Conservation (phyloP, 805 yeast species). For the Kluyveromyces starmeri region DNA sequence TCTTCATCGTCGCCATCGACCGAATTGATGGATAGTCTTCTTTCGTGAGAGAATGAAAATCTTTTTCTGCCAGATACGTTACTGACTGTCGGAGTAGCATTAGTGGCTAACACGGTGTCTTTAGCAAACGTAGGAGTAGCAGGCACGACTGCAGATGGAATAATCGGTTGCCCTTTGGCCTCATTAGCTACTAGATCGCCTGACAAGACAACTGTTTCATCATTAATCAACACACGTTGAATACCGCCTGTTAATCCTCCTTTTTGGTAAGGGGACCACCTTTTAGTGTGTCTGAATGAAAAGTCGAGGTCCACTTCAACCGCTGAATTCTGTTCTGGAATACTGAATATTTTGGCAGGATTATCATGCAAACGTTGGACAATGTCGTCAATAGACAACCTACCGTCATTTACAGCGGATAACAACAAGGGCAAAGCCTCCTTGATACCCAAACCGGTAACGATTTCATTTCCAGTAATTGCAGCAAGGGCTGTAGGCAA, state of each 20-base stretch:
- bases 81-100: slow-evolving; percentile 34
- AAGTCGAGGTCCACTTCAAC: slow-evolving; percentile 77
- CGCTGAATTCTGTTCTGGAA: slow-evolving; percentile 69
- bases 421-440: slow-evolving; percentile 78
- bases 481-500: slow-evolving; percentile 66
- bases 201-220: slow-evolving; percentile 75
- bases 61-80: slow-evolving; percentile 31
- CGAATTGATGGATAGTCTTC: slow-evolving; percentile 30
- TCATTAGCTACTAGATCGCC: slow-evolving; percentile 56
- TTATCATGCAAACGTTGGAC: slow-evolving; percentile 65
- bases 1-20: slow-evolving; percentile 38
- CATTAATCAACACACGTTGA: slow-evolving; percentile 76
- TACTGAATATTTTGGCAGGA: slow-evolving; percentile 74
- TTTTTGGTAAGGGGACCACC: slow-evolving; percentile 48
- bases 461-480: slow-evolving; percentile 49
- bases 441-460: slow-evolving; percentile 67
- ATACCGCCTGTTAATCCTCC: slow-evolving; percentile 67
- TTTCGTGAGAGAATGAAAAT: slow-evolving; percentile 43
- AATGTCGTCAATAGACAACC: slow-evolving; percentile 64
- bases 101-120: slow-evolving; percentile 26
- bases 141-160: slow-evolving; percentile 36
- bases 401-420: slow-evolving; percentile 68
- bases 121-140: slow-evolving; percentile 25
- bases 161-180: slow-evolving; percentile 54
- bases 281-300: slow-evolving; percentile 37